phyloP scores from a whole-genome alignment of 2,329 filamentous ascomycete species.

The Coniochaeta sp. region DNA sequence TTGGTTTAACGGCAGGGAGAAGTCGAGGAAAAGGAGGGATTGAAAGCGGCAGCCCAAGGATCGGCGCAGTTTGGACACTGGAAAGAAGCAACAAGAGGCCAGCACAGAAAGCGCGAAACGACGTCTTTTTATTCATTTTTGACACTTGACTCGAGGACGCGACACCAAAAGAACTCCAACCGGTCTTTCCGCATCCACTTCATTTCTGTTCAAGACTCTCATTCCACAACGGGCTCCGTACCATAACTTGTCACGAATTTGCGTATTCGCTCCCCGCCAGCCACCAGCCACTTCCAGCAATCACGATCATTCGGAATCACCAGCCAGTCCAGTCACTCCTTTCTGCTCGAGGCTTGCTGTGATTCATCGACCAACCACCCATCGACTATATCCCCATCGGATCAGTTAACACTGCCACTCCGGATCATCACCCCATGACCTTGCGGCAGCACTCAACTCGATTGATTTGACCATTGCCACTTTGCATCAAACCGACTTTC shows the following conservation, averaged over 20 bases:
- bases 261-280: background rate
- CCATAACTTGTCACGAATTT: background rate
- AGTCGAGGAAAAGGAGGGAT: background rate
- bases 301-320: background rate
- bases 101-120: background rate
- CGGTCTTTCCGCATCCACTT: background rate
- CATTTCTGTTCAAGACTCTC: background rate
- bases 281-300: conserved; percentile 1
- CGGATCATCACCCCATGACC: background rate
- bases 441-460: background rate
- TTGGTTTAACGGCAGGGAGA: background rate
- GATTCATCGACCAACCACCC: background rate
- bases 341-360: background rate
- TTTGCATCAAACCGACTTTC: background rate
- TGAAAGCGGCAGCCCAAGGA: background rate
- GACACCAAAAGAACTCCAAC: background rate
- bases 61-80: background rate
- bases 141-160: background rate
- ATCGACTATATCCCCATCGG: background rate
- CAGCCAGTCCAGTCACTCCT: conserved; percentile 2
- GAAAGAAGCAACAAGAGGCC: background rate
- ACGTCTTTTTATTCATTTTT: background rate
- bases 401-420: background rate
- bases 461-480: background rate
- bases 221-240: background rate